Conservation (phyloP, 2,329 filamentous ascomycete species). For the Xylariaceae sp. region DNA sequence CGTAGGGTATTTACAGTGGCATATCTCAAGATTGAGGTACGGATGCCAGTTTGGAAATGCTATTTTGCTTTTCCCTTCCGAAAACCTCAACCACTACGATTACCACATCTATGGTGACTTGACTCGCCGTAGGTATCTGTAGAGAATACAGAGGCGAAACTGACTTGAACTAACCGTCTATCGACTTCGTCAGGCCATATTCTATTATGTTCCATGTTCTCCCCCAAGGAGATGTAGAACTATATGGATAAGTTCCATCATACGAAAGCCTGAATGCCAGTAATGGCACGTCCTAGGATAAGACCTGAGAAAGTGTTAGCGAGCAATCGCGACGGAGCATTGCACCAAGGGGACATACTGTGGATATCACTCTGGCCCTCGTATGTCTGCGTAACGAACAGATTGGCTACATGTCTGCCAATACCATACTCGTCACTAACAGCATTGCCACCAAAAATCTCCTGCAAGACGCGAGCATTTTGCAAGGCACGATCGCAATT, state of each 20-base stretch:
- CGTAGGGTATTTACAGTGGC: no score
- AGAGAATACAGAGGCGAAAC: no score
- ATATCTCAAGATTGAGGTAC: no score
- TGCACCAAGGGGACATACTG: conserved; percentile 51
- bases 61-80: no score
- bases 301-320: conserved; percentile 43
- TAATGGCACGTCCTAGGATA: conserved; percentile 61
- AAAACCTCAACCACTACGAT: no score
- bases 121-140: no score
- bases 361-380: conserved; percentile 98
- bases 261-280: conserved; percentile 69
- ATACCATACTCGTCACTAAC: conserved; percentile 96
- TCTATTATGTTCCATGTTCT: not conserved
- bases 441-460: conserved; percentile 97
- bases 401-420: conserved; percentile 87
- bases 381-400: conserved; percentile 97
- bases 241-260: conserved; percentile 29
- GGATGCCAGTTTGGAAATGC: no score
- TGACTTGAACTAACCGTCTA: no score
- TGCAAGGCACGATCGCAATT: conserved; percentile 88
- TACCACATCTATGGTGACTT: no score
- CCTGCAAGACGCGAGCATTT: conserved; percentile 76
- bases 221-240: not conserved
- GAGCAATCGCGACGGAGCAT: not conserved
- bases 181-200: no score